Evolutionary conservation across 78 protist species (phyloP).

Genomic region (slime mould (Dictyostelium discoideum)): dicty_2.7 NC_007088.5:5413001-5413500

Average conservation of each 20-base stretch:
- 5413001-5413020: too few relatives aligned
- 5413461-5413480: slow-evolving; percentile 24
- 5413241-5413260: not conserved
- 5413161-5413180: too few relatives aligned
- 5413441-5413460: not conserved
- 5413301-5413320: slow-evolving; percentile 13
- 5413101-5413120: too few relatives aligned
- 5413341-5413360: not conserved
- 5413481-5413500: slow-evolving; percentile 7
- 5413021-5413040: too few relatives aligned
- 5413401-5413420: slow-evolving; percentile 41
- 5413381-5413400: not conserved
- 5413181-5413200: too few relatives aligned
- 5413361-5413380: slow-evolving; percentile 1
- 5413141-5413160: too few relatives aligned
- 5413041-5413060: too few relatives aligned
- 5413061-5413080: too few relatives aligned
- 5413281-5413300: not conserved
- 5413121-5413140: too few relatives aligned
- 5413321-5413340: not conserved
- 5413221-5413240: too few relatives aligned
- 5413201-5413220: too few relatives aligned
- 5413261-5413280: not conserved
- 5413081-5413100: too few relatives aligned
- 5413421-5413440: not conserved